Base-by-base conservation (phyloP, 768 basidiomycete genomes). In the Cyathus striatus region DNA sequence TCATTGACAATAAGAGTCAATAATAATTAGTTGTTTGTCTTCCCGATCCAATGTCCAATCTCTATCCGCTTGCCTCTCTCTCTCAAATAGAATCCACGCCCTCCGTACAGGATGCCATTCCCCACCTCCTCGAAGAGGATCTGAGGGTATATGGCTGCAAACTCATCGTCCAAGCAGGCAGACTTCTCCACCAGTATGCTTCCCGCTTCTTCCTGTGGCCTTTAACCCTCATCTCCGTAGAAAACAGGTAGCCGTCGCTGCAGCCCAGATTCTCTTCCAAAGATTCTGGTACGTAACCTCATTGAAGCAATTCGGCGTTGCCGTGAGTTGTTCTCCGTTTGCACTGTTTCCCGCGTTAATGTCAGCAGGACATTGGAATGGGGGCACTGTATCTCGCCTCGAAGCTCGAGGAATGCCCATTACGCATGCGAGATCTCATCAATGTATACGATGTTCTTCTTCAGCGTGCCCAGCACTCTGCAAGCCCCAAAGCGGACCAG, bases 211-310 rank as follows among this genome's bases (percentile, higher is more conserved):
- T 40, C 32, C 33, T 30, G 30, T 18, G 24, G 20, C 21, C 26
- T 21, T 40, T 39, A 43, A 38, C 27, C 12, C 13, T 34, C 17
- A 21, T 18, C 20, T 33, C 40, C 23, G 49, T 61, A 90, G 87
- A 64, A 96, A 97, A 50, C 96, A 99, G 60, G 94, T 96, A 22
- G 94, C 94, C 12, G 88, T 97, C 41, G 92, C 96, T 5, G 90
- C 94, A 1, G 96, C 96, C 0, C 94, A 97, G 59, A 90, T 98
- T 23, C 68, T 99, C 1, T 95, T 94, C 59, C 96, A 99, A 49
- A 74, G 95, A 24, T 99, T 99, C 70, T 98, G 88, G 88, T 98
- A 79, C 64, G 89, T 95, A 14, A 84, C 86, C 3, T 95, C 92
- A 6, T 81, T 99, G 83, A 88, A 88, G 59, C 89, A 93, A 43